Conservation (phyloP, 352 stramenopile species). For the Peronospora tabacina region DNA sequence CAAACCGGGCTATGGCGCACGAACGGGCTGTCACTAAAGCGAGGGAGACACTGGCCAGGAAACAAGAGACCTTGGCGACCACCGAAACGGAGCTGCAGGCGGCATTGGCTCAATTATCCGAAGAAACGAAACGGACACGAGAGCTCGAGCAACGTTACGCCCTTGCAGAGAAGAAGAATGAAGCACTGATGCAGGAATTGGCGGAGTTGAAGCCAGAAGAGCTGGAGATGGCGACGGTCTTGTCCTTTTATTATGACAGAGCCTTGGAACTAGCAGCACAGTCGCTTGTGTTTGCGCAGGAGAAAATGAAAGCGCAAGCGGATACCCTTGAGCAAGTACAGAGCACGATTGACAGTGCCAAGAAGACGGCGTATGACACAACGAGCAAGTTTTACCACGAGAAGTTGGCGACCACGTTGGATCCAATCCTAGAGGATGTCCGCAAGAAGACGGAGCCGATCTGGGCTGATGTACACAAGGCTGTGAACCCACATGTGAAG, state of each 20-base stretch:
- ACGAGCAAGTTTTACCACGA: slow-evolving; percentile 59
- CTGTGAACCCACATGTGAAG: slow-evolving; percentile 47
- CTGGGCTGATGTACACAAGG: slow-evolving; percentile 39
- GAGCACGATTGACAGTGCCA: slow-evolving; percentile 38
- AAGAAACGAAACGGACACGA: slow-evolving; percentile 25
- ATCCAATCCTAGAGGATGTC: slow-evolving; percentile 53
- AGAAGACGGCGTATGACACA: slow-evolving; percentile 35
- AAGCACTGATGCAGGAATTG: slow-evolving; percentile 45
- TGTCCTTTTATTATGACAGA: slow-evolving; percentile 78
- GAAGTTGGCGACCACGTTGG: slow-evolving; percentile 57
- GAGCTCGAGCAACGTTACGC: slow-evolving; percentile 19
- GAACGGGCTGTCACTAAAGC: slow-evolving; percentile 18
- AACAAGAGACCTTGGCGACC: slow-evolving; percentile 6
- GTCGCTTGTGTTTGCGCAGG: slow-evolving; percentile 28
- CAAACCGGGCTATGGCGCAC: not conserved
- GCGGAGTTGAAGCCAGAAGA: slow-evolving; percentile 42
- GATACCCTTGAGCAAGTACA: slow-evolving; percentile 44
- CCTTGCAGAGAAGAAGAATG: slow-evolving; percentile 55
- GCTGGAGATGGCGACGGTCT: slow-evolving; percentile 51
- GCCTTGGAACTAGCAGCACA: slow-evolving; percentile 46
- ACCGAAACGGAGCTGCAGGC: slow-evolving; percentile 30
- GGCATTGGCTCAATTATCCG: slow-evolving; percentile 28
- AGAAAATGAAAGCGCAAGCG: slow-evolving; percentile 41
- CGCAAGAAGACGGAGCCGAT: slow-evolving; percentile 52
- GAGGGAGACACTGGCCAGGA: slow-evolving; percentile 22